Evolutionary conservation across 1,139 yeast genomes (phyloP).

Genomic region (Pneumocystis jirovecii): DNA sequence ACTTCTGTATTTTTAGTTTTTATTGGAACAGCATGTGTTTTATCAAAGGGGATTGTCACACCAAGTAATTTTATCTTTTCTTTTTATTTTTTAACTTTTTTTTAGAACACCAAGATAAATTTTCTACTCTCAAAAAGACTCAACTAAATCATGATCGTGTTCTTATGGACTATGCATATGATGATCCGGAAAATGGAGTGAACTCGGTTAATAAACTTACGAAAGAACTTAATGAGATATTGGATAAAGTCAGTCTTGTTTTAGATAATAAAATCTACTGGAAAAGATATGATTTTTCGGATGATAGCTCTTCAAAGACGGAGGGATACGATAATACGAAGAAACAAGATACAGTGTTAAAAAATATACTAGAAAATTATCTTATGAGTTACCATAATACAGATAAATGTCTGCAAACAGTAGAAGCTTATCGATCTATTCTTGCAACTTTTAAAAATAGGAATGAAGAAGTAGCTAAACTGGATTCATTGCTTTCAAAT

Average conservation of each 20-base stretch:
- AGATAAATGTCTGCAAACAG: not conserved
- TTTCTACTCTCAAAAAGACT: not conserved
- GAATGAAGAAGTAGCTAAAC: not conserved
- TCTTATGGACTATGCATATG: not conserved
- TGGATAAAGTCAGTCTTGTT: not conserved
- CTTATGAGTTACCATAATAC: too few relatives aligned
- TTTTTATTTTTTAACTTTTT: not conserved
- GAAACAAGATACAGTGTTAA: not conserved
- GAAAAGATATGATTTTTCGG: not conserved
- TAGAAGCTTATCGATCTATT: not conserved
- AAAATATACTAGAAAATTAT: too few relatives aligned
- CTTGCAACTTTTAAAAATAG: not conserved
- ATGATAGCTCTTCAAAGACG: not conserved
- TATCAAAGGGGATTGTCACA: not conserved
- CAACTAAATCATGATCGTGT: not conserved
- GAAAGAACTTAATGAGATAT: not conserved
- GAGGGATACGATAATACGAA: not conserved
- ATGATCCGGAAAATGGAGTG: not conserved
- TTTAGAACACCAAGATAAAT: not conserved
- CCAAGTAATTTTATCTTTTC: not conserved
- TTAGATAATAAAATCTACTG: not conserved
- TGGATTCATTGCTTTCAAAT: not conserved
- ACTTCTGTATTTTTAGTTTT: not conserved
- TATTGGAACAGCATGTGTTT: not conserved
- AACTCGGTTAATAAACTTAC: not conserved